phyloP scores from a whole-genome alignment of 495 filamentous ascomycete genomes.

The Penicillium bovifimosum region DNA sequence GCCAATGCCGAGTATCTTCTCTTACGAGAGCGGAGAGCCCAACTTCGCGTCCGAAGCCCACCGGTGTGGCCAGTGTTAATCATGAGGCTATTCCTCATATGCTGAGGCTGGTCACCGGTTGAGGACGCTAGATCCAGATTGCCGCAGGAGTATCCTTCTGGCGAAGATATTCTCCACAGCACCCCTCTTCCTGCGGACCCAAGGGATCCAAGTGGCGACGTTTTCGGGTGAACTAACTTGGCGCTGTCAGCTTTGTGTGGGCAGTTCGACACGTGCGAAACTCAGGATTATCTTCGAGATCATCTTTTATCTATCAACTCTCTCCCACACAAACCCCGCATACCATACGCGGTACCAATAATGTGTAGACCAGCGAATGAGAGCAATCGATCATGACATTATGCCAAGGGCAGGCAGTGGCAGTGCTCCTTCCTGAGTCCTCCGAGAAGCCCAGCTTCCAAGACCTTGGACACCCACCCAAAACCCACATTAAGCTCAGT shows the following conservation, averaged over 20 bases:
- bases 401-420: slow-evolving; percentile 7
- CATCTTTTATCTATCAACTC: background rate
- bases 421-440: slow-evolving; percentile 1
- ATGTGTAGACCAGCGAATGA: too few relatives aligned
- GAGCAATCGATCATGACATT: background rate
- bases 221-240: background rate
- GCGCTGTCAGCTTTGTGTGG: background rate
- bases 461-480: background rate
- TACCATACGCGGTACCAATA: too few relatives aligned
- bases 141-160: too few relatives aligned
- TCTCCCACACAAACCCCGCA: too few relatives aligned
- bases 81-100: too few relatives aligned
- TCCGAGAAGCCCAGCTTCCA: slow-evolving; percentile 3
- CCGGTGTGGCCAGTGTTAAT: too few relatives aligned
- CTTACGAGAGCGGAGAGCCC: too few relatives aligned
- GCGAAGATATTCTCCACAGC: too few relatives aligned
- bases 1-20: background rate
- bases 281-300: too few relatives aligned
- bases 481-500: slow-evolving; percentile 4
- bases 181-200: background rate
- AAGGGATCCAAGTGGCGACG: background rate
- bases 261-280: background rate
- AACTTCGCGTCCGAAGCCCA: too few relatives aligned
- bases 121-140: too few relatives aligned
- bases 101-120: too few relatives aligned